phyloP scores from a whole-genome alignment of 495 filamentous ascomycete genomes.

The Immersiella caudata region DNA sequence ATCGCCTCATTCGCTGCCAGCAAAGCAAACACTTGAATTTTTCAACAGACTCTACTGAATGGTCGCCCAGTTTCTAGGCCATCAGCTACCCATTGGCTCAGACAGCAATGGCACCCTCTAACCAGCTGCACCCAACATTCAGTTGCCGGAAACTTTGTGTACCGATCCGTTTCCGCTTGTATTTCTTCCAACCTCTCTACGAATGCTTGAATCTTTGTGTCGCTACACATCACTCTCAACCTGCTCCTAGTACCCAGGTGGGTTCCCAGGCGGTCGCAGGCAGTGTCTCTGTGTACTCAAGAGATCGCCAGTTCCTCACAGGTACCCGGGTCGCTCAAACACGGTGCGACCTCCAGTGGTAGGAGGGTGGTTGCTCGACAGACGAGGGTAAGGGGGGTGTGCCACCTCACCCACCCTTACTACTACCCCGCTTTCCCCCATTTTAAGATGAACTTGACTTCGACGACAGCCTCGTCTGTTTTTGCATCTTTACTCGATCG shows the following conservation, averaged over 20 bases:
- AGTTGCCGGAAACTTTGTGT: not conserved
- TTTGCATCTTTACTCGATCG: not conserved
- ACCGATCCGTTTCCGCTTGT: not conserved
- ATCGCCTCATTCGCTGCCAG: not conserved
- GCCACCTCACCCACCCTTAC: conserved; percentile 12
- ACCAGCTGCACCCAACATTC: not conserved
- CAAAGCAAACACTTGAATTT: not conserved
- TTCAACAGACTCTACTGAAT: not conserved
- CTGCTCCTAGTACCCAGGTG: not conserved
- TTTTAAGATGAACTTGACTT: not conserved
- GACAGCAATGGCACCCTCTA: not conserved
- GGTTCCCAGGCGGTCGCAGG: not conserved
- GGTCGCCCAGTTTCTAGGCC: not conserved
- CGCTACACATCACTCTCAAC: not conserved
- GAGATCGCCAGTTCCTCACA: conserved; percentile 3
- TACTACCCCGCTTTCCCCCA: not conserved
- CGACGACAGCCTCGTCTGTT: not conserved
- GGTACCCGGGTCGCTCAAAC: conserved; percentile 7
- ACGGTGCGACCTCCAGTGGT: not conserved
- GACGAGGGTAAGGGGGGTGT: conserved; percentile 1
- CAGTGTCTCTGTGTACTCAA: not conserved
- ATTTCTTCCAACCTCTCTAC: not conserved
- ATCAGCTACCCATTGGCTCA: not conserved
- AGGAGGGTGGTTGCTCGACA: not conserved
- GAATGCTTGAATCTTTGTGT: not conserved